A percentile compares a stretch with the other conserved stretches of the same genome.
Conservation (phyloP, 2,329 filamentous ascomycete species). For the Paecilomyces sp. region DNA sequence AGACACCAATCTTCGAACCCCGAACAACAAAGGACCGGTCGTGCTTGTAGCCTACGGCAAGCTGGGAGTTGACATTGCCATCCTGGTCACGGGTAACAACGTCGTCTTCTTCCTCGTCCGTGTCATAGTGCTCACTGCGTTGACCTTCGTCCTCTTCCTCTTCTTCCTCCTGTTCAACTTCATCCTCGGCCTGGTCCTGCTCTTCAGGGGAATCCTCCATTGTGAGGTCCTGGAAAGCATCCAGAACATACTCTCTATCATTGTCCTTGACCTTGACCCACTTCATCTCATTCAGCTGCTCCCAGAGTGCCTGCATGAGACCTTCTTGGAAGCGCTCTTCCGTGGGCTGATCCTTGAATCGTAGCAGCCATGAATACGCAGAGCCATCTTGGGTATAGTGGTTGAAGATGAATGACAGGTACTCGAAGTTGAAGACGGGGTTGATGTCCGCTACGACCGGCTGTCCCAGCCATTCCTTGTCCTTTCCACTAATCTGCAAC, state of each 20-base stretch:
- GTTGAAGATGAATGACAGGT: conserved; percentile 98
- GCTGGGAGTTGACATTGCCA: conserved; percentile 81
- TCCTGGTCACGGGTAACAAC: conserved; percentile 61
- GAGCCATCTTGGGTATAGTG: conserved; percentile 83
- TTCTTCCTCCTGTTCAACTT: conserved; percentile 51
- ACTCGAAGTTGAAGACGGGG: conserved; percentile 98
- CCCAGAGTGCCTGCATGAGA: conserved; percentile 93
- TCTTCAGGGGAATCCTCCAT: conserved; percentile 70
- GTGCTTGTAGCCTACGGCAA: conserved; percentile 94
- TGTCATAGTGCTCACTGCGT: conserved; percentile 66
- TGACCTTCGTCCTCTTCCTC: conserved; percentile 59
- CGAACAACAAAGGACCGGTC: conserved; percentile 95
- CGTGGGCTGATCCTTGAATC: conserved; percentile 76
- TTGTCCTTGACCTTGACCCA: conserved; percentile 90
- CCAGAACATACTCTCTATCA: conserved; percentile 88
- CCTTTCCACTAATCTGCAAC: conserved; percentile 72
- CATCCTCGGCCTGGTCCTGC: conserved; percentile 48
- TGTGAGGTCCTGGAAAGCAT: conserved; percentile 88
- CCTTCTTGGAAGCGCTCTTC: conserved; percentile 88
- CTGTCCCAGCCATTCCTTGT: conserved; percentile 80
- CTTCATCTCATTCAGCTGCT: conserved; percentile 87
- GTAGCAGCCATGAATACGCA: conserved; percentile 90
- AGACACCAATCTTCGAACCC: conserved; percentile 96
- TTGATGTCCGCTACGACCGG: conserved; percentile 86
- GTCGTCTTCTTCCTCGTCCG: conserved; percentile 74